Conservation (phyloP, 2,329 filamentous ascomycete genomes). For the Mycosphaerelloides madeirae region DNA sequence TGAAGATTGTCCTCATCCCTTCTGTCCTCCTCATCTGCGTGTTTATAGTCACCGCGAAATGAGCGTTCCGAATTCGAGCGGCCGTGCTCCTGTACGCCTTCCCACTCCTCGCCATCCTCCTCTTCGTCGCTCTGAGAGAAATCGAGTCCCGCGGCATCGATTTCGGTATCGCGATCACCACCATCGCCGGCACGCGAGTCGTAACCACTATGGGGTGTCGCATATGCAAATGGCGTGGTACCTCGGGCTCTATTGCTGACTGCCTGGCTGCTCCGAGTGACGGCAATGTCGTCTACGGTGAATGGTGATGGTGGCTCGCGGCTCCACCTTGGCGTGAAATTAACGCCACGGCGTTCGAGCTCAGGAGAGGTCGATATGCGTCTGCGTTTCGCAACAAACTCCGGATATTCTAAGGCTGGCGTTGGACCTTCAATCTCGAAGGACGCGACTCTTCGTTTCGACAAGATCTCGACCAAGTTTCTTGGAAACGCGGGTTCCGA, state of each 20-base stretch:
- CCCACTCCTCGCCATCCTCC: conserved; percentile 28
- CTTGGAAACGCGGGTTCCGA: conserved; percentile 9
- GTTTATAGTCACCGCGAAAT: conserved; percentile 19
- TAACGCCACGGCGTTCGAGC: conserved; percentile 30
- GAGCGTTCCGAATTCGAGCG: conserved; percentile 14
- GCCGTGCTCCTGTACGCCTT: conserved; percentile 33
- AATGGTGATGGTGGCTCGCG: conserved; percentile 43
- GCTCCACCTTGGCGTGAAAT: conserved; percentile 41
- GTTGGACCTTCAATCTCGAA: conserved; percentile 27
- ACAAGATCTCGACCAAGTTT: conserved; percentile 11
- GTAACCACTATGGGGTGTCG: conserved; percentile 63
- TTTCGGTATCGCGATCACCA: conserved; percentile 28
- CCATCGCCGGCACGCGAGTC: conserved; percentile 30
- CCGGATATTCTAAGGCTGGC: conserved; percentile 22
- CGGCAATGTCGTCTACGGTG: conserved; percentile 28
- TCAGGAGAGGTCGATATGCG: conserved; percentile 54
- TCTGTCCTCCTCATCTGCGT: conserved; percentile 22
- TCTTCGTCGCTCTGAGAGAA: conserved; percentile 10
- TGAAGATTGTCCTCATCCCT: conserved; percentile 16
- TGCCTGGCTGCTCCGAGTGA: conserved; percentile 30
- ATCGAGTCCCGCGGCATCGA: conserved; percentile 11
- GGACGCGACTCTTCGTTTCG: conserved; percentile 31
- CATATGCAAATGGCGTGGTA: conserved; percentile 64
- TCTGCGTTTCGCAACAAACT: conserved; percentile 42
- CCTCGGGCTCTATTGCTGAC: conserved; percentile 36